These are phyloP conservation scores for Lachancea cidri DNA, from an alignment of 805 yeast species.

Conservation along the genomic window DNA sequence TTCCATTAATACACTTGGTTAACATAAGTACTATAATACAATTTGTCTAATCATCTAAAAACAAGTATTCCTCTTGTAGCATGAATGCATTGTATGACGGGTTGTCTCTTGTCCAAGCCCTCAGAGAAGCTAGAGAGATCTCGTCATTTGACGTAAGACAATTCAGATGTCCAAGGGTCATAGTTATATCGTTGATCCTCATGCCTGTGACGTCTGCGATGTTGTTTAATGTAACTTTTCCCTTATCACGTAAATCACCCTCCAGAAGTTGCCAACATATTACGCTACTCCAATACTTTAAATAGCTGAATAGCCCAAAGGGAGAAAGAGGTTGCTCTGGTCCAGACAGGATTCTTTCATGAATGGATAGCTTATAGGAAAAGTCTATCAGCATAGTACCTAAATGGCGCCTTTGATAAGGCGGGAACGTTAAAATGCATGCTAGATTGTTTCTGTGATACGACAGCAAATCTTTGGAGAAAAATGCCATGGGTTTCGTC, in stretches of 20 bases:
- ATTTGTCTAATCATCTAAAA: slow-evolving; percentile 19
- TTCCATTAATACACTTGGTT: neutral
- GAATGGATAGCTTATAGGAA: slow-evolving; percentile 69
- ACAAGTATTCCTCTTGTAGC: slow-evolving; percentile 23
- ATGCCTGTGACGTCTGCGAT: slow-evolving; percentile 58
- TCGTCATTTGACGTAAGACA: slow-evolving; percentile 34
- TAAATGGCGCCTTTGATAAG: slow-evolving; percentile 71
- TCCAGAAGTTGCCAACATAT: slow-evolving; percentile 41
- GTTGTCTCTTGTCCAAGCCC: slow-evolving; percentile 16
- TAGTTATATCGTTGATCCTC: slow-evolving; percentile 53
- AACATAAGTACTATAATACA: neutral
- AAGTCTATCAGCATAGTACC: slow-evolving; percentile 81
- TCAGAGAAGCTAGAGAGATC: slow-evolving; percentile 13
- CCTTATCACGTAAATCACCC: slow-evolving; percentile 34
- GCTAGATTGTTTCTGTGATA: slow-evolving; percentile 80
- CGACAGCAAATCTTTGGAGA: slow-evolving; percentile 79
- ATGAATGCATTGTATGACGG: slow-evolving; percentile 11
- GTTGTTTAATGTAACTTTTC: slow-evolving; percentile 40
- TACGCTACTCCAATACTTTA: slow-evolving; percentile 66
- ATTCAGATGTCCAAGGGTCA: slow-evolving; percentile 54
- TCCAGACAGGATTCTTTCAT: slow-evolving; percentile 64
- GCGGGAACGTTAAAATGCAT: slow-evolving; percentile 88
- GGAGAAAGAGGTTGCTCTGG: slow-evolving; percentile 90
- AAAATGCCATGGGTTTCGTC: slow-evolving; percentile 77
- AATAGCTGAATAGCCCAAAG: slow-evolving; percentile 69